phyloP scores from a whole-genome alignment of 1,284 basidiomycete species.

The Pseudozyma tsukubaensis region DNA sequence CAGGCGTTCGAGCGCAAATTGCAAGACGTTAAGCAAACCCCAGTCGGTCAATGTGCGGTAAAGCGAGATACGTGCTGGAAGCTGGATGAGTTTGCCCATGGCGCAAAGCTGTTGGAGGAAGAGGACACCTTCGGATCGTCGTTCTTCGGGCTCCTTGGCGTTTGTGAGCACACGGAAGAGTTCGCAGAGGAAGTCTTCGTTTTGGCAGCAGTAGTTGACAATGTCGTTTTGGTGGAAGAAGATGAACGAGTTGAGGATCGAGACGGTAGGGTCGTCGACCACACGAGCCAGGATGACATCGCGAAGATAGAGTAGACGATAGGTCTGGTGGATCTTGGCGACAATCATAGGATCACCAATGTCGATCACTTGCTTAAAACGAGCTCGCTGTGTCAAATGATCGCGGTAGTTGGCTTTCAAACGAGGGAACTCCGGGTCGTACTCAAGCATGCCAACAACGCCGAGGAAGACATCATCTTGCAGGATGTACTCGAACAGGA shows the following conservation, averaged over 20 bases:
- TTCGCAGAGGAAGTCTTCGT: constrained; percentile 80
- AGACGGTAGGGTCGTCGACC: constrained; percentile 95
- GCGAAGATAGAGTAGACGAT: constrained; percentile 94
- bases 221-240: constrained; percentile 99
- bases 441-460: constrained; percentile 96
- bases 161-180: constrained; percentile 75
- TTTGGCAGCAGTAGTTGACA: constrained; percentile 85
- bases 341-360: constrained; percentile 64
- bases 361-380: constrained; percentile 73
- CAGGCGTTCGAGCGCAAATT: constrained; percentile 75
- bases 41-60: constrained; percentile 89
- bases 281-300: constrained; percentile 95
- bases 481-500: constrained; percentile 92
- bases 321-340: constrained; percentile 88
- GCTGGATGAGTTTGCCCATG: constrained; percentile 96
- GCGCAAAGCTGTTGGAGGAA: constrained; percentile 92
- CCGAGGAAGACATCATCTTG: constrained; percentile 92
- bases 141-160: constrained; percentile 34
- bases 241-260: constrained; percentile 94
- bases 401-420: constrained; percentile 97
- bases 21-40: constrained; percentile 87
- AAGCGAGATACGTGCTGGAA: constrained; percentile 85
- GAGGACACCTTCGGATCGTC: constrained; percentile 69
- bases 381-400: constrained; percentile 83
- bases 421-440: constrained; percentile 94